Evolutionary conservation across 2,329 filamentous ascomycete genomes (phyloP).

Genomic region (Calonectria pauciramosa): DNA sequence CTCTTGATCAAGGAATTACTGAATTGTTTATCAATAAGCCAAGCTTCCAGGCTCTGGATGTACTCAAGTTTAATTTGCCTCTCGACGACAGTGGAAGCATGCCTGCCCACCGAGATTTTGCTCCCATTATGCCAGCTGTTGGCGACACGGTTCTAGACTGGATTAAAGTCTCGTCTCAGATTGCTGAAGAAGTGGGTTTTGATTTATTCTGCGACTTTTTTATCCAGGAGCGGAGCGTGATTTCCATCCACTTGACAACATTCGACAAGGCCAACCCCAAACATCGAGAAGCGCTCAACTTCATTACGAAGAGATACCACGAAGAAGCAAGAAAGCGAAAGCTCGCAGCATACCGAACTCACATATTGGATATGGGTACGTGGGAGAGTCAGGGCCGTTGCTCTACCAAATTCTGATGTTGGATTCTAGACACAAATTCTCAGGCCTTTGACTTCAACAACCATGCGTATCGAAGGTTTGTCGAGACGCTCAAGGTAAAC

Average conservation of each 20-base stretch:
- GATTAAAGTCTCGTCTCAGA: not conserved
- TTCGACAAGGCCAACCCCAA: not conserved
- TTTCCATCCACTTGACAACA: not conserved
- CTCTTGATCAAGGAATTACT: not conserved
- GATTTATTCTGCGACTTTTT: not conserved
- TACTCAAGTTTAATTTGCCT: not conserved
- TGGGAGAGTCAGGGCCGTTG: not conserved
- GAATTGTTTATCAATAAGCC: not conserved
- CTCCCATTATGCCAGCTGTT: not conserved
- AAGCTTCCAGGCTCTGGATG: not conserved
- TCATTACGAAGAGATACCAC: not conserved
- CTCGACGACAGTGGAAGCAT: not conserved
- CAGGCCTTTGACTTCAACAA: not conserved
- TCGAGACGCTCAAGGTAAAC: not conserved
- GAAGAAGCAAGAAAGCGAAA: not conserved
- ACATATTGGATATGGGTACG: not conserved
- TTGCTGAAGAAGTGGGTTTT: not conserved
- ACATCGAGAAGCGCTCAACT: not conserved
- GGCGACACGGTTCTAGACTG: not conserved
- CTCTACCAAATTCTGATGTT: not conserved
- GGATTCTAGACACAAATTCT: not conserved
- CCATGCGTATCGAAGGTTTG: not conserved
- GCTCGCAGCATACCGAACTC: not conserved
- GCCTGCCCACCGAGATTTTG: not conserved
- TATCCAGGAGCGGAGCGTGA: not conserved